These are phyloP conservation scores for Croton laevigatus DNA, from an alignment of 441 rosid species.

Conservation along the genomic window DNA sequence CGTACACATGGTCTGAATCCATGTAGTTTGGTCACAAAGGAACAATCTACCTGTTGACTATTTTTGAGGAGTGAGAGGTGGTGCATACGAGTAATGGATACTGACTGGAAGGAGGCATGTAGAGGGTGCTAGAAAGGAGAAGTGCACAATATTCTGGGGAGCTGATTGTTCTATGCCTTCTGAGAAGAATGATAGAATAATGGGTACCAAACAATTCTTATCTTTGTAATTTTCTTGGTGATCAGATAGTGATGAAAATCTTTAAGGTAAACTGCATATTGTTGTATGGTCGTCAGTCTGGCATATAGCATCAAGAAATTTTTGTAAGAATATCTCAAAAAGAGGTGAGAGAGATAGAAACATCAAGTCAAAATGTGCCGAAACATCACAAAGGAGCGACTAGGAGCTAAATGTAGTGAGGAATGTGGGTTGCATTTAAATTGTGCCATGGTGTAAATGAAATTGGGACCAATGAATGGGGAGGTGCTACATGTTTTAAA, in stretches of 20 bases:
- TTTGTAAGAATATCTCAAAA: neutral
- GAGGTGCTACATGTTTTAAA: neutral
- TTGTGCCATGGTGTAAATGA: neutral
- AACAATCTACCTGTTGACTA: neutral
- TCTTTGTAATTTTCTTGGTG: no score
- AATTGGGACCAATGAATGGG: neutral
- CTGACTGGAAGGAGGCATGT: neutral
- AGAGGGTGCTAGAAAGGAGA: neutral
- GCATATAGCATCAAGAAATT: neutral
- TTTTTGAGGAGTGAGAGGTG: neutral
- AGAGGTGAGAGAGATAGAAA: neutral
- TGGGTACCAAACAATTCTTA: neutral
- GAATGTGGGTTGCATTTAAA: neutral
- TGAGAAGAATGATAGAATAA: neutral
- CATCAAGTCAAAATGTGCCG: neutral
- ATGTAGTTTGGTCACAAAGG: neutral
- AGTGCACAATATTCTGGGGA: neutral
- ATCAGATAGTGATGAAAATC: neutral
- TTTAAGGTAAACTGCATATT: neutral
- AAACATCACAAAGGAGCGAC: neutral
- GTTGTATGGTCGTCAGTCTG: neutral
- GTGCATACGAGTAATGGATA: neutral
- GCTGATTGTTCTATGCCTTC: neutral
- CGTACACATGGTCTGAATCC: neutral
- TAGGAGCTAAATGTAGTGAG: no score